These are phyloP conservation scores for Mrakia gelida DNA, from an alignment of 768 basidiomycete species.

Conservation along the genomic window DNA sequence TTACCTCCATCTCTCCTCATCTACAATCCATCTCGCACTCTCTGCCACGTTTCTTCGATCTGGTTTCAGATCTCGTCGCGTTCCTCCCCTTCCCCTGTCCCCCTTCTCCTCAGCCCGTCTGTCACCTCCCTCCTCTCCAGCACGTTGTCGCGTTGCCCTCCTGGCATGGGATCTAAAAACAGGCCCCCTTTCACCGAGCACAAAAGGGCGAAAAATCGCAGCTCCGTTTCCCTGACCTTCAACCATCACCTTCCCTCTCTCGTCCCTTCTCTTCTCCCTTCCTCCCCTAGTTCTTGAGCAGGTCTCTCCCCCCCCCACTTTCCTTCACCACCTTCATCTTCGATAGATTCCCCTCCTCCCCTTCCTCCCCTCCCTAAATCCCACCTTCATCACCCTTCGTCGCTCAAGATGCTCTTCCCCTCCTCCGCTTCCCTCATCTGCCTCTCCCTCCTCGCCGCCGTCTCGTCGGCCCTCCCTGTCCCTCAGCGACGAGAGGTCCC, in stretches of 20 bases:
- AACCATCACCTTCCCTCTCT: slow-evolving; percentile 4
- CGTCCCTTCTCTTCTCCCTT: neutral
- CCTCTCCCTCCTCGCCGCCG: slow-evolving; percentile 10
- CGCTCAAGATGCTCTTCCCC: slow-evolving; percentile 34
- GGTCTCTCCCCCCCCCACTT: neutral
- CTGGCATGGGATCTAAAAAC: neutral
- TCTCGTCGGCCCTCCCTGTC: neutral
- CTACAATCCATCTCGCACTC: too few species aligned
- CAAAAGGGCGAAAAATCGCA: neutral
- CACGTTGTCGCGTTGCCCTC: neutral
- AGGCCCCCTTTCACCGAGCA: neutral
- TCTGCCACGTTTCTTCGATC: too few species aligned
- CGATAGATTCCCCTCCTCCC: neutral
- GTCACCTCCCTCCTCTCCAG: neutral
- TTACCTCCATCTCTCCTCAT: too few species aligned
- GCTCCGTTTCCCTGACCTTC: neutral
- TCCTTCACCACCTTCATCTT: neutral
- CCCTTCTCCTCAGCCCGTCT: neutral
- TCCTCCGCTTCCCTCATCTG: slow-evolving; percentile 40
- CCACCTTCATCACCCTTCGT: slow-evolving; percentile 40
- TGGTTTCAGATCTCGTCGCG: neutral
- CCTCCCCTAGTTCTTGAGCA: neutral
- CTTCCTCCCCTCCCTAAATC: neutral
- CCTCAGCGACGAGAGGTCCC: slow-evolving; percentile 18
- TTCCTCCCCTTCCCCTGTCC: neutral